phyloP scores from a whole-genome alignment of 2,329 filamentous ascomycete species.

The Diplodia sapinea region DNA sequence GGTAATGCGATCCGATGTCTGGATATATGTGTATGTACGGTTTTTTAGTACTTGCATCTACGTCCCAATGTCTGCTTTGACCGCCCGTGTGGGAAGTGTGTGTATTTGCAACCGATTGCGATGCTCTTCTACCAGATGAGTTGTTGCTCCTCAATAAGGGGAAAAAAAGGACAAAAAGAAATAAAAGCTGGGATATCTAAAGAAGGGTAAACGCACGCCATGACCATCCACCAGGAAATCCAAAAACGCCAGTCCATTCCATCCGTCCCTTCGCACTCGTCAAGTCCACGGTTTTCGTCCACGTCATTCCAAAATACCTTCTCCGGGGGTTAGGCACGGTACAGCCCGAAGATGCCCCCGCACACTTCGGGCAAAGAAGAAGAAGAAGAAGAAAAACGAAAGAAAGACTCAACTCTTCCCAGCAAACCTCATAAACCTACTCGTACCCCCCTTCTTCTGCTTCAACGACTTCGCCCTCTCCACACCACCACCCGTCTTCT shows the following conservation, averaged over 20 bases:
- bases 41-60: too few species aligned
- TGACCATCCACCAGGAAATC: background rate
- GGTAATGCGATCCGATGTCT: too few species aligned
- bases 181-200: conserved; percentile 1
- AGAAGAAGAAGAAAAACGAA: too few species aligned
- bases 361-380: too few species aligned
- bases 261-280: background rate
- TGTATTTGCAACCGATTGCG: too few species aligned
- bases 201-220: background rate
- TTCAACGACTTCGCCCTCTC: background rate
- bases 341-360: too few species aligned
- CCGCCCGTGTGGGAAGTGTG: too few species aligned
- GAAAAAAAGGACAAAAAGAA: background rate
- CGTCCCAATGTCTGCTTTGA: too few species aligned
- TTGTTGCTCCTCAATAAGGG: background rate
- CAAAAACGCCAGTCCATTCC: conserved; percentile 6
- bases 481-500: too few species aligned
- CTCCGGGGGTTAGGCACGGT: background rate
- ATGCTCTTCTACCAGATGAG: background rate
- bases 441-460: conserved; percentile 7
- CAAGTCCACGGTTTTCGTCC: background rate
- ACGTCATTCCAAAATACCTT: background rate
- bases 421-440: conserved; percentile 2
- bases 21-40: too few species aligned
- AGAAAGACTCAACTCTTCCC: conserved; percentile 8